These are phyloP conservation scores for Eucalyptus sp. DNA, from an alignment of 345 rosid species.

Conservation along the genomic window DNA sequence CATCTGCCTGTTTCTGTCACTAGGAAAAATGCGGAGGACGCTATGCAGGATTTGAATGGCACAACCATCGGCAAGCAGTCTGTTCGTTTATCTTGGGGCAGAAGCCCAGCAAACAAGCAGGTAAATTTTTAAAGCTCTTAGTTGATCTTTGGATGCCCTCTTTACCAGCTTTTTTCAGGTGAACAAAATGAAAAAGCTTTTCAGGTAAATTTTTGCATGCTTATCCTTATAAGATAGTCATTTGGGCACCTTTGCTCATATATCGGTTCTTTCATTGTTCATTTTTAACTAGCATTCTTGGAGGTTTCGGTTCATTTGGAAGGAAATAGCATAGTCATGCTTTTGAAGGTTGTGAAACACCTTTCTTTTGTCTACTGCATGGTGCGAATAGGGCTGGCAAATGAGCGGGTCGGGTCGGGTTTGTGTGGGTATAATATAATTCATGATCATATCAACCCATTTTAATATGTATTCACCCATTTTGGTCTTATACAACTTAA, in stretches of 20 bases:
- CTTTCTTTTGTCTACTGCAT: neutral
- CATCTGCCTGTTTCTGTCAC: neutral
- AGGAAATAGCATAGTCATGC: neutral
- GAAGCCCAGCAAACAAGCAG: constrained; percentile 77
- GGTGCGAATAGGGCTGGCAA: neutral
- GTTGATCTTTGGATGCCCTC: neutral
- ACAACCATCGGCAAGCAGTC: constrained; percentile 81
- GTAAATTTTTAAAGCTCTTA: constrained; percentile 10
- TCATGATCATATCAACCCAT: neutral
- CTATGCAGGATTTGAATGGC: constrained; percentile 65
- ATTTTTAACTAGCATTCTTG: neutral
- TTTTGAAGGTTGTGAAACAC: neutral
- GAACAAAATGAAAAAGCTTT: neutral
- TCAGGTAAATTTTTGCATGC: too few relatives aligned
- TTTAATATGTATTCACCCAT: neutral
- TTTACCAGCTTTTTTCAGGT: neutral
- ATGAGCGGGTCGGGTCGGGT: neutral
- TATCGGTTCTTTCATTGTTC: neutral
- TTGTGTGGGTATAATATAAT: neutral
- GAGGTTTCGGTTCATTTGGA: neutral
- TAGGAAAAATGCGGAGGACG: constrained; percentile 87
- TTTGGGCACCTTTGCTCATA: neutral
- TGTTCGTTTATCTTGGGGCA: constrained; percentile 96
- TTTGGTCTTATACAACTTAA: neutral
- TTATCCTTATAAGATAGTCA: neutral